Conservation (phyloP, 371 early-diverging fungal species). For the Rhizopus arrhizus region DNA sequence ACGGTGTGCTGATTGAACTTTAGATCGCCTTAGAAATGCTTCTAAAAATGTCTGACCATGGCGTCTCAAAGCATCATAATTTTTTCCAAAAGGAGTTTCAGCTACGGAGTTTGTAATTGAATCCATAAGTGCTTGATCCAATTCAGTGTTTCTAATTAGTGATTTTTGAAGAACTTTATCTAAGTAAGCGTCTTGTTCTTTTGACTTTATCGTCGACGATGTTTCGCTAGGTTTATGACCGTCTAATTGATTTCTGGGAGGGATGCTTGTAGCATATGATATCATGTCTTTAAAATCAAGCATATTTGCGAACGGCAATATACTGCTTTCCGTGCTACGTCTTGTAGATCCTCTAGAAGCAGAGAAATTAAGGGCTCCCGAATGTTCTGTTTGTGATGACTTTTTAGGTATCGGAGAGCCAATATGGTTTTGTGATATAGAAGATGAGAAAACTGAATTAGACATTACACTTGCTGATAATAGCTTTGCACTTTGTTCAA, state of each 20-base stretch:
- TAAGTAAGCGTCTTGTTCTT: conserved; percentile 23
- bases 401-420: conserved; percentile 30
- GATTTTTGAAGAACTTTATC: conserved; percentile 29
- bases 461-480: conserved; percentile 3
- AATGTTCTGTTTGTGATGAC: conserved; percentile 6
- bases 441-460: conserved; percentile 6
- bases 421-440: conserved; percentile 29
- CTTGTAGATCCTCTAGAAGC: conserved; percentile 7
- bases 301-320: conserved; percentile 17
- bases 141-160: conserved; percentile 25
- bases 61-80: conserved; percentile 56
- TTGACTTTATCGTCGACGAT: conserved; percentile 5
- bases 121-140: conserved; percentile 55
- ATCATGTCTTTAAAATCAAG: conserved; percentile 34
- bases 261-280: conserved; percentile 19
- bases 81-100: conserved; percentile 32
- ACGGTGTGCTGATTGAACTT: conserved; percentile 55
- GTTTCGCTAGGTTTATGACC: not conserved
- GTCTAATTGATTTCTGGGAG: conserved; percentile 11
- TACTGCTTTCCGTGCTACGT: conserved; percentile 9
- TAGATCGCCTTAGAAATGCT: conserved; percentile 48
- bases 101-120: conserved; percentile 44
- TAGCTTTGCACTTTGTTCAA: not conserved
- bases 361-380: conserved; percentile 1
- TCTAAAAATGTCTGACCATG: conserved; percentile 65